phyloP scores from a whole-genome alignment of 768 basidiomycete genomes.

The Coprinopsis marcescibilis region DNA sequence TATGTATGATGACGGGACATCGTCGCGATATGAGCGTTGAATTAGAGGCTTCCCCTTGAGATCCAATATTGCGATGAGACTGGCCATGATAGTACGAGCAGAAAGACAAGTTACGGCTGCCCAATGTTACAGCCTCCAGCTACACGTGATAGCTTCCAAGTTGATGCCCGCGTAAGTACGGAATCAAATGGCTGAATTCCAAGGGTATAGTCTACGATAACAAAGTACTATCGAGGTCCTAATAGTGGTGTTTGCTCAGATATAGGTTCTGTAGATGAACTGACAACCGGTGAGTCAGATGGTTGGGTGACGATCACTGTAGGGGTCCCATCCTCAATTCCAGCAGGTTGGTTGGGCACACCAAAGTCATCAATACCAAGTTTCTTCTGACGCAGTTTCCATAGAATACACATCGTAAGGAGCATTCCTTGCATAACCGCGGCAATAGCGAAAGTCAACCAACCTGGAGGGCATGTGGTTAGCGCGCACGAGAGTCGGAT shows the following conservation, averaged over 20 bases:
- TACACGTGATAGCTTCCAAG: too few species aligned
- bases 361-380: constrained; percentile 91
- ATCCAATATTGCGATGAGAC: constrained; percentile 89
- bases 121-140: too few species aligned
- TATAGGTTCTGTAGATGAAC: too few species aligned
- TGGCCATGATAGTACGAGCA: too few species aligned
- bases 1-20: constrained; percentile 83
- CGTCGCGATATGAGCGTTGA: constrained; percentile 93
- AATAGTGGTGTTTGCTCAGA: too few species aligned
- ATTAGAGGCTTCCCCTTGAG: constrained; percentile 98
- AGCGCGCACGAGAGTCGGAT: constrained; percentile 6
- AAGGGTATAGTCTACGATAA: too few species aligned
- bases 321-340: not conserved
- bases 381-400: constrained; percentile 72
- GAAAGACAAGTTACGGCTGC: too few species aligned
- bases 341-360: constrained; percentile 26
- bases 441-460: constrained; percentile 53
- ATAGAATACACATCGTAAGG: constrained; percentile 78
- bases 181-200: too few species aligned
- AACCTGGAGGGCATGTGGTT: not conserved
- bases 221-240: too few species aligned
- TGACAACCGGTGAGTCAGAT: not conserved
- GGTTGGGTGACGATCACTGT: not conserved
- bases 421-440: constrained; percentile 81
- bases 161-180: too few species aligned